Percentiles rank a stretch among this genome's conserved stretches.
Conservation (phyloP, 2,329 filamentous ascomycete genomes). For the Penicillium brasilianum region DNA sequence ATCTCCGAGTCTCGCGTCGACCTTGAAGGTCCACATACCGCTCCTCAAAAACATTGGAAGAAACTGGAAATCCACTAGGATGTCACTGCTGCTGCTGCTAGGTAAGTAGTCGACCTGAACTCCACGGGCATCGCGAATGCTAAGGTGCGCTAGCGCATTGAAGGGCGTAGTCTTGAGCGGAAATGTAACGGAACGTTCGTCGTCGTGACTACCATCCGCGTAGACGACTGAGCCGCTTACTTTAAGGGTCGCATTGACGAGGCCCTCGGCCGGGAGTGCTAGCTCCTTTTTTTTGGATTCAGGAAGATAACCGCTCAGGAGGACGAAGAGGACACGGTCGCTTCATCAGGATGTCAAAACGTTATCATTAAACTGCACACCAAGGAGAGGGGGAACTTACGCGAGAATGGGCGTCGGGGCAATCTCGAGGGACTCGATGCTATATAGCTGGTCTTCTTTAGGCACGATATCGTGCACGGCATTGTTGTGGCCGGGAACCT, state of each 20-base stretch:
- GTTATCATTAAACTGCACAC: conserved; percentile 1
- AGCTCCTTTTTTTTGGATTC: conserved; percentile 22
- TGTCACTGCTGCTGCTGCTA: conserved; percentile 18
- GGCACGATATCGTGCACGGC: conserved; percentile 19
- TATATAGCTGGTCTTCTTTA: conserved; percentile 17
- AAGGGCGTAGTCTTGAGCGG: conserved; percentile 18
- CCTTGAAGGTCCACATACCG: conserved; percentile 22
- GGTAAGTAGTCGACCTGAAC: conserved; percentile 18
- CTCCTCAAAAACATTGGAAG: conserved; percentile 19
- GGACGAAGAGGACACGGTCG: conserved; percentile 21
- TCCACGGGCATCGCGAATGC: conserved; percentile 16
- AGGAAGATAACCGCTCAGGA: conserved; percentile 17
- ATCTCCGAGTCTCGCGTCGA: conserved; percentile 21
- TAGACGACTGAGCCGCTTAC: conserved; percentile 22
- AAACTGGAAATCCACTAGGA: conserved; percentile 20
- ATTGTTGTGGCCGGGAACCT: conserved; percentile 20
- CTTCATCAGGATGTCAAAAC: conserved; percentile 13
- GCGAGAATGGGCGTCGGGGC: conserved; percentile 17
- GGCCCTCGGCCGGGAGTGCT: conserved; percentile 18
- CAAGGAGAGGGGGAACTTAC: conserved; percentile 13
- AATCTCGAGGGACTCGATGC: conserved; percentile 17
- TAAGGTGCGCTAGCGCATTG: conserved; percentile 17
- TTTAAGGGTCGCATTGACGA: conserved; percentile 16
- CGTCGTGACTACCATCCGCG: conserved; percentile 12
- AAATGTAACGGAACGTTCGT: conserved; percentile 4